Base-by-base conservation (phyloP, 352 stramenopile genomes). In the Phytophthora syringae region DNA sequence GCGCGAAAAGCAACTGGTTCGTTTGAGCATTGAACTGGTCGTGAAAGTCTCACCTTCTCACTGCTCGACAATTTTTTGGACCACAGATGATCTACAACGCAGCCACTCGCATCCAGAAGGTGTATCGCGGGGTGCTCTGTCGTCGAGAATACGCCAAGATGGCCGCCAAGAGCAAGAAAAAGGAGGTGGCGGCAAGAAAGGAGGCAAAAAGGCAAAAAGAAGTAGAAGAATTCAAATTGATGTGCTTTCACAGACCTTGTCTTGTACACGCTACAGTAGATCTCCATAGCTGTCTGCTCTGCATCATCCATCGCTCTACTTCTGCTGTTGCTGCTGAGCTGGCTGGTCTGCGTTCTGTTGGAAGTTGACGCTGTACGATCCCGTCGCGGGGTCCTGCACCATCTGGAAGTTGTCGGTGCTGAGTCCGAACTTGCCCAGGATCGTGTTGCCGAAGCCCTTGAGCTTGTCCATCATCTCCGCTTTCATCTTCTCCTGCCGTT, bases 371-470 rank as follows among this genome's bases (percentile, higher is more conserved):
- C 85, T 99, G 84, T 99, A 99, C 28, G 93, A 98, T 36, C 97
- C 98, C 7, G 93, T 98, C 7, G 89, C 83, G 22, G 97, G 97
- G 82, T 99, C 97, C 84, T 99, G 90, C 10, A 98, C 91, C 65
- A 99, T 95, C 75, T 99, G 90, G 73, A 99, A 99, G 77, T 99
- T 99, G 84, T 99, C 97, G 21, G 99, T 92, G 75, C 94, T 99
- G 64, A 99, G 83, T 30, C 98, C 98, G 79, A 99, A 99, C 70
- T 99, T 99, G 59, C 97, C 95, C 18, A 99, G 79, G 47, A 99
- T 89, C 51, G 86, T 97, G 80, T 99, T 99, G 22, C 98, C 98
- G 56, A 99, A 95, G 52, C 99, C 98, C 77, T 99, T 99, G 53
- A 99, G 89, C 76, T 94, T 96, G 53, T 94, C 96, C 62, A 99